Percentiles rank a stretch among this genome's conserved stretches.
Conservation (phyloP, 805 yeast species). For the Brettanomyces sp. region DNA sequence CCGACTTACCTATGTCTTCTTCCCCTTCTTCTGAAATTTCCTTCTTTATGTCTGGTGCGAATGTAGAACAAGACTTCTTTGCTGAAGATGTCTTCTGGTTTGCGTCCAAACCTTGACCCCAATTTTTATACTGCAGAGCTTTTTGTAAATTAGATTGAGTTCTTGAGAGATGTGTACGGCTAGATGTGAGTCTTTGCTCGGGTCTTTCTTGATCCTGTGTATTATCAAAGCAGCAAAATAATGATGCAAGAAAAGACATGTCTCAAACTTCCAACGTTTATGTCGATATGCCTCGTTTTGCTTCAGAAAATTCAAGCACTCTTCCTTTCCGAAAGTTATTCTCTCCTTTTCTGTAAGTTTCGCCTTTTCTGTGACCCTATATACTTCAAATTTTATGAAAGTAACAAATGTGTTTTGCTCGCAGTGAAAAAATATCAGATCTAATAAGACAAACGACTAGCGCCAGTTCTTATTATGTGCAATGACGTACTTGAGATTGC, state of each 20-base stretch:
- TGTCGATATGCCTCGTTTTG: too few species aligned
- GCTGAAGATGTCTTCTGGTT: background rate
- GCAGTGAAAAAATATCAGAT: too few species aligned
- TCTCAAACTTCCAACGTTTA: background rate
- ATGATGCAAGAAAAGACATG: slow-evolving; percentile 26
- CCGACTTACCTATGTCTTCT: background rate
- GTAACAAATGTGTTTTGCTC: too few species aligned
- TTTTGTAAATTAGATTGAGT: slow-evolving; percentile 27
- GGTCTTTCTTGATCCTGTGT: slow-evolving; percentile 21
- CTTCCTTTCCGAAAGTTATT: too few species aligned
- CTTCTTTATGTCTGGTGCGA: background rate
- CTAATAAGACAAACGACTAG: too few species aligned
- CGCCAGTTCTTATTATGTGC: too few species aligned
- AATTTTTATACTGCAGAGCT: slow-evolving; percentile 20
- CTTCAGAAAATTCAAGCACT: too few species aligned
- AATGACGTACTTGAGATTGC: too few species aligned
- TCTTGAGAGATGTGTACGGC: slow-evolving; percentile 19
- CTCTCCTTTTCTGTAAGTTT: too few species aligned
- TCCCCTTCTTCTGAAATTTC: background rate
- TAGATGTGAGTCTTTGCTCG: slow-evolving; percentile 15
- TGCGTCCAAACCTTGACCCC: background rate
- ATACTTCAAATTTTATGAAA: too few species aligned
- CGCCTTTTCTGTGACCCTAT: too few species aligned
- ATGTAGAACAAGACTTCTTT: background rate
- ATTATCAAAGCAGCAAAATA: slow-evolving; percentile 27